Percentiles rank a stretch among this genome's conserved stretches.
These are phyloP conservation scores for Isatis lusitanica DNA, from an alignment of 441 rosid species.

Conservation along the genomic window DNA sequence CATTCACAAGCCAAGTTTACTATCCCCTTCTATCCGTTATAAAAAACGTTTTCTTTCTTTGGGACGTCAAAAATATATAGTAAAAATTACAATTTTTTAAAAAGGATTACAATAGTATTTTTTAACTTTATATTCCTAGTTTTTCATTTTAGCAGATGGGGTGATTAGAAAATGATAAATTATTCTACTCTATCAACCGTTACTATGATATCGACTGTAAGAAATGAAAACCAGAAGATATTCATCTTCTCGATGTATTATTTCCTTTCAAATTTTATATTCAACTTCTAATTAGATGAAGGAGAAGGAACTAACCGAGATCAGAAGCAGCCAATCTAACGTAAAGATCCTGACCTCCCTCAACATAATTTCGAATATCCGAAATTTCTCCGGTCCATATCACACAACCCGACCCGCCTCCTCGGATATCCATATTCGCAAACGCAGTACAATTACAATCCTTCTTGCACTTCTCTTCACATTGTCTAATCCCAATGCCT, in stretches of 20 bases:
- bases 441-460: constrained; percentile 78
- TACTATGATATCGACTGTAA: neutral
- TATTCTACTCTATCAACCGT: neutral
- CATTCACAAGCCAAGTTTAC: neutral
- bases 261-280: too few relatives aligned
- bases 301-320: constrained; percentile 42
- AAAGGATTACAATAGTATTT: neutral
- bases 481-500: constrained; percentile 48
- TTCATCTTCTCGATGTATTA: too few relatives aligned
- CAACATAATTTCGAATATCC: constrained; percentile 51
- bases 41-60: neutral
- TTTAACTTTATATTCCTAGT: neutral
- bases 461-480: constrained; percentile 47
- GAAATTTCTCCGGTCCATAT: constrained; percentile 58
- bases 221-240: neutral
- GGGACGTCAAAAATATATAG: neutral
- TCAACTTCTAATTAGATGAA: too few relatives aligned
- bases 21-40: neutral
- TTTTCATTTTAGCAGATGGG: neutral
- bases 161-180: neutral
- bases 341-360: constrained; percentile 61
- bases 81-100: too few relatives aligned
- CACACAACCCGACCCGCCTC: constrained; percentile 65
- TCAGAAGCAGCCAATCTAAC: constrained; percentile 58
- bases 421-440: constrained; percentile 49